A percentile compares a stretch with the other conserved stretches of the same genome.
Evolutionary conservation across 768 basidiomycete genomes (phyloP).

Genomic region (Tulasnella sp.): DNA sequence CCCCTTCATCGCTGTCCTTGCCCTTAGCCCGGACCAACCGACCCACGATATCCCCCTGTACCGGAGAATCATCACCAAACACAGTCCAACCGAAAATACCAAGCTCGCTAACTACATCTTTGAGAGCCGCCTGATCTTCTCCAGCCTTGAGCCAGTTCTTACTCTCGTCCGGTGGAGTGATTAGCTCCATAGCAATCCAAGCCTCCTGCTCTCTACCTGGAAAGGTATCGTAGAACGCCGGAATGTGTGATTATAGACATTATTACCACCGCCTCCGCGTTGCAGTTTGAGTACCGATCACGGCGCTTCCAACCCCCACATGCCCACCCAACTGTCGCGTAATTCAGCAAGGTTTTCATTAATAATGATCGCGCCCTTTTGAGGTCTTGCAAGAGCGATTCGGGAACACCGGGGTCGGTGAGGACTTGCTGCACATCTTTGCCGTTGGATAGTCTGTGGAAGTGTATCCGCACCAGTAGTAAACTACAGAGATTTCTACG

Average conservation of each 20-base stretch:
- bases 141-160: constrained; percentile 74
- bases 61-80: constrained; percentile 50
- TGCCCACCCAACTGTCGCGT: constrained; percentile 75
- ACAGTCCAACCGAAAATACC: constrained; percentile 89
- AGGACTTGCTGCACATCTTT: constrained; percentile 95
- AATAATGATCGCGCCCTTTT: constrained; percentile 36
- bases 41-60: constrained; percentile 29
- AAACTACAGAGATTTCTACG: constrained; percentile 79
- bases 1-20: constrained; percentile 56
- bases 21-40: constrained; percentile 32
- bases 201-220: constrained; percentile 61
- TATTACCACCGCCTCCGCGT: constrained; percentile 97
- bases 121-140: constrained; percentile 47
- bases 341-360: constrained; percentile 47
- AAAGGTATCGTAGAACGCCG: constrained; percentile 63
- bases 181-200: constrained; percentile 96
- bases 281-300: constrained; percentile 80
- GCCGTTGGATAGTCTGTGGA: constrained; percentile 77
- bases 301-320: constrained; percentile 72
- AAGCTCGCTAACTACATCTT: constrained; percentile 80
- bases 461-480: constrained; percentile 86
- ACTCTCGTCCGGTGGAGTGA: constrained; percentile 64
- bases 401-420: constrained; percentile 64
- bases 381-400: constrained; percentile 55
- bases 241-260: constrained; percentile 83